Percentiles rank a stretch among this genome's conserved stretches.
phyloP scores from a whole-genome alignment of 352 stramenopile species.

The Vaucheria bursata region DNA sequence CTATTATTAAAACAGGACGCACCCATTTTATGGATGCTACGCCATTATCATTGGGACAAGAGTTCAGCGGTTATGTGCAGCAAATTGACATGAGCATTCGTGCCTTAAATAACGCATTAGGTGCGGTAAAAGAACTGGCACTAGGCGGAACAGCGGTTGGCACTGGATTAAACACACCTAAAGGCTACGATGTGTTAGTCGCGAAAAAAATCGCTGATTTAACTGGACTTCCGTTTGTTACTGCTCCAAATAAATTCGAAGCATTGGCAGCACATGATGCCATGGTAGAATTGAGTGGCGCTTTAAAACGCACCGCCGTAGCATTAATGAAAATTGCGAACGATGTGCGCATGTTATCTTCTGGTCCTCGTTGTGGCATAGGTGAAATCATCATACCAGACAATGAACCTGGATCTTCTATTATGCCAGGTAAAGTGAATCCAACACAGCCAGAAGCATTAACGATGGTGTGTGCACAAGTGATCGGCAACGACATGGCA shows the following conservation, averaged over 20 bases:
- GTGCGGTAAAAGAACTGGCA: constrained; percentile 77
- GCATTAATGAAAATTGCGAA: constrained; percentile 88
- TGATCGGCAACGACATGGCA: constrained; percentile 89
- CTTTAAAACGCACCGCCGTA: constrained; percentile 75
- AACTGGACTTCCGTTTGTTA: constrained; percentile 82
- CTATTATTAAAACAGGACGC: constrained; percentile 92
- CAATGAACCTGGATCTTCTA: constrained; percentile 55
- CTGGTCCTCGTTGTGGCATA: constrained; percentile 79
- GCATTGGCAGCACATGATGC: constrained; percentile 79
- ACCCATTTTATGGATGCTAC: constrained; percentile 87
- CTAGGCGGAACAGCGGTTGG: constrained; percentile 87
- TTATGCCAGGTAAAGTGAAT: constrained; percentile 97
- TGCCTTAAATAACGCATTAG: constrained; percentile 38
- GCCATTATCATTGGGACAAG: constrained; percentile 89
- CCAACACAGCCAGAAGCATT: constrained; percentile 89
- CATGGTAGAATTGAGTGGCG: constrained; percentile 78
- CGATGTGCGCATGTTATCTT: constrained; percentile 80
- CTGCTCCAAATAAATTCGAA: constrained; percentile 95
- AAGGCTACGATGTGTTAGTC: constrained; percentile 85
- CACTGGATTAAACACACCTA: constrained; percentile 56
- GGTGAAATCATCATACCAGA: constrained; percentile 69
- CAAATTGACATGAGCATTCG: constrained; percentile 52
- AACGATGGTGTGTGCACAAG: constrained; percentile 88
- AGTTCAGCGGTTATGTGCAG: constrained; percentile 84
- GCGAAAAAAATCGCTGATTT: constrained; percentile 79